These are phyloP conservation scores for Jacaranda copaia DNA, from an alignment of 257 asterid species.

Conservation along the genomic window DNA sequence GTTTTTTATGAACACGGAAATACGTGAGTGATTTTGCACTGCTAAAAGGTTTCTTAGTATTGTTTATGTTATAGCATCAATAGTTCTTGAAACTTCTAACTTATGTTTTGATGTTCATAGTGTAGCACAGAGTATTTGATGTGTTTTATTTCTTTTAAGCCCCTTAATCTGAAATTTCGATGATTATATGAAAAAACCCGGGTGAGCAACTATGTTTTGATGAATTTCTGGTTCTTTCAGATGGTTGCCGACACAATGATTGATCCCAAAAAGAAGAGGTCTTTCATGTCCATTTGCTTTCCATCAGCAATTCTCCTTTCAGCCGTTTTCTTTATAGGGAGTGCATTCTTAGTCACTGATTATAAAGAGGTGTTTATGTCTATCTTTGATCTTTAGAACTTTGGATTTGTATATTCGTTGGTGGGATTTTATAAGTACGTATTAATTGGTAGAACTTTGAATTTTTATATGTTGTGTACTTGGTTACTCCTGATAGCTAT, in stretches of 20 bases:
- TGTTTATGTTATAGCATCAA: not conserved
- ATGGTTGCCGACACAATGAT: constrained; percentile 32
- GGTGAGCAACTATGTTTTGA: not conserved
- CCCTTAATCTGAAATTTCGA: not conserved
- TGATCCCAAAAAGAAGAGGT: constrained; percentile 49
- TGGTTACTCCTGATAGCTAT: not conserved
- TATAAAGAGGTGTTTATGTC: constrained; percentile 56
- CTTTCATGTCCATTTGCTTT: constrained; percentile 48
- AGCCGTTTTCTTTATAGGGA: constrained; percentile 53
- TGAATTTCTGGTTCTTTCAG: constrained; percentile 31
- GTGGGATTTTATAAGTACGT: not conserved
- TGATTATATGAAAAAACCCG: not conserved
- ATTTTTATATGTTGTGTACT: not conserved
- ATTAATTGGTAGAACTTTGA: not conserved
- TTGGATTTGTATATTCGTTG: not conserved
- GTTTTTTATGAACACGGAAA: constrained; percentile 2
- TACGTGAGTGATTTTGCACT: constrained; percentile 5
- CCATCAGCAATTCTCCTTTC: constrained; percentile 53
- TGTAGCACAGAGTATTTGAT: not conserved
- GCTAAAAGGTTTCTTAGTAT: not conserved
- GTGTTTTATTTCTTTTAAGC: not conserved
- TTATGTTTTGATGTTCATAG: not conserved
- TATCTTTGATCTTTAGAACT: not conserved
- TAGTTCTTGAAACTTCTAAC: constrained; percentile 5
- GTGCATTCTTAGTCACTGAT: constrained; percentile 46